phyloP scores from a whole-genome alignment of 148 eudicot genomes.

The Arbutus unedo region DNA sequence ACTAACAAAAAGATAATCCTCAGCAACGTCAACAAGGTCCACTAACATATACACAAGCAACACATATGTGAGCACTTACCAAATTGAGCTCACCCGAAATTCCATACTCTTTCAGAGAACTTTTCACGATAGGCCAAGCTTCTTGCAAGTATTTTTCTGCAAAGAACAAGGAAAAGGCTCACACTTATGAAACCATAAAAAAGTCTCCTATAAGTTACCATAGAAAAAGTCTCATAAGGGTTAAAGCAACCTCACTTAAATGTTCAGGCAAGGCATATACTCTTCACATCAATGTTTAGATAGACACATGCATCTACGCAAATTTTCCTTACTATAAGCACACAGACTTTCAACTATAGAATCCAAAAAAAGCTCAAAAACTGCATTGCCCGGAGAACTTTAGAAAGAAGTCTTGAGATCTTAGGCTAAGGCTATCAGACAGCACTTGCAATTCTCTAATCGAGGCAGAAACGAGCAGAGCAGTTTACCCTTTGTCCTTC shows the following conservation, averaged over 20 bases:
- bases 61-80: conserved; percentile 6
- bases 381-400: neutral
- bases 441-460: neutral
- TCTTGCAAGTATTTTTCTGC: conserved; percentile 28
- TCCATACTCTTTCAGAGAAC: conserved; percentile 23
- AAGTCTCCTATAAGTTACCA: too few relatives aligned
- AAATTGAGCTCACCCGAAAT: conserved; percentile 14
- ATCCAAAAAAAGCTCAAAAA: neutral
- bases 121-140: conserved; percentile 25
- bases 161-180: neutral
- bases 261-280: neutral
- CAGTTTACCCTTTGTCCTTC: neutral
- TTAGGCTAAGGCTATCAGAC: neutral
- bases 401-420: too few relatives aligned
- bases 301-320: neutral
- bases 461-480: neutral
- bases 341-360: neutral
- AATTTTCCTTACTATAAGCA: neutral
- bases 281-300: neutral
- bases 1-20: too few relatives aligned
- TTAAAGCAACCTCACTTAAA: neutral
- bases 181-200: neutral
- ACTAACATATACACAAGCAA: neutral
- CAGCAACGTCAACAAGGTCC: neutral
- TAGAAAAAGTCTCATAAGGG: neutral